Evolutionary conservation across 2,329 filamentous ascomycete genomes (phyloP), one percentile per base, ranked within the genome.

Genomic region (Beauveria sp.): DNA sequence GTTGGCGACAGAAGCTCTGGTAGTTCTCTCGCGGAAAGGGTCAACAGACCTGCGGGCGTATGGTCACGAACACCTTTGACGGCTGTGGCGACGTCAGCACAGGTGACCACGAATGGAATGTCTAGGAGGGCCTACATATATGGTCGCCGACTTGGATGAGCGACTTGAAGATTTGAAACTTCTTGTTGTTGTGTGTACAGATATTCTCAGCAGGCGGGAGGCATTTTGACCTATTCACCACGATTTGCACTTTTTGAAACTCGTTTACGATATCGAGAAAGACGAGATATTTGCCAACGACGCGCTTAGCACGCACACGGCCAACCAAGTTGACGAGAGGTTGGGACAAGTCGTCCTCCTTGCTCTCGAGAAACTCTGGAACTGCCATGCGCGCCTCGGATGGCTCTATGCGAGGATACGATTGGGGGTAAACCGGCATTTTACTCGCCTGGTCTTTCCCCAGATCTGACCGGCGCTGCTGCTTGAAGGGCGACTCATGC

Each of bases 251-350:
- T 65, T 82, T 84, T 67, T 85, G 77, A 62, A 87, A 88, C 70
- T 91, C 86, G 72, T 91, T 86, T 67, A 86, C 80, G 55, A 98
- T 77, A 74, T 95, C 89, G 66, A 97, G 74, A 74, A 99, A 99
- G 65, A 91, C 80, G 67, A 99, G 85, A 75, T 89, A 91, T 67
- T 85, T 87, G 66, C 93, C 88, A 60, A 86, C 83, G 53, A 84
- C 79, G 65, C 91, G 89, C 70, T 89, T 83, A 52, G 87, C 86
- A 69, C 82, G 80, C 65, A 96, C 81, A 71, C 91, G 91, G 74
- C 92, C 91, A 58, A 68, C 70, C 38, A 76, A 63, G 22, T 67
- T 71, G 54, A 76, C 68, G 49, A 69, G 65, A 48, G 71, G 72
- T 46, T 66, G 65, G 58, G 67, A 64, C 38, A 67, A 56, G 45